These are phyloP conservation scores for Eucalyptus sp. DNA, from an alignment of 345 rosid species.

Conservation along the genomic window DNA sequence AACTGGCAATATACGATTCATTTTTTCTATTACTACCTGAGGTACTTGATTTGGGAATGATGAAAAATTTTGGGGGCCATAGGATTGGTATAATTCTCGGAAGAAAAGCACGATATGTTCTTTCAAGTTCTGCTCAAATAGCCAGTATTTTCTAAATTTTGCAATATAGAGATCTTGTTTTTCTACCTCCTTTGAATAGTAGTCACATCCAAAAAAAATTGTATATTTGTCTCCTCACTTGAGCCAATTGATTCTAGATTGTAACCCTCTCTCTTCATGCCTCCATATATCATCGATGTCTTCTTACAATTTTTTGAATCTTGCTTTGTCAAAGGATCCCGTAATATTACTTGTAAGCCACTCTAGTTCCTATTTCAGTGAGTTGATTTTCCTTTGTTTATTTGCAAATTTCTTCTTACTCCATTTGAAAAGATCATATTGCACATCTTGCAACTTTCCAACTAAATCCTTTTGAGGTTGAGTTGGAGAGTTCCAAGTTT, in stretches of 20 bases:
- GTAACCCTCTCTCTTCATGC: background rate
- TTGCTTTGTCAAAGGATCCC: background rate
- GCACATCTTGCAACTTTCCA: background rate
- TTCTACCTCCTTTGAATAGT: background rate
- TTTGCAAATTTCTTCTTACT: background rate
- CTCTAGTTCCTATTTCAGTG: accelerated
- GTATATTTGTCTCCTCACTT: background rate
- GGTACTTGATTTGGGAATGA: background rate
- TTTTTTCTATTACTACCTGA: background rate
- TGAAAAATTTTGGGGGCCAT: background rate
- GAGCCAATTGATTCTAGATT: background rate
- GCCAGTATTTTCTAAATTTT: background rate
- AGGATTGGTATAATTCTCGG: background rate
- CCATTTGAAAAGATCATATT: background rate
- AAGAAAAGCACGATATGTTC: background rate
- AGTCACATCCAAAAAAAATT: background rate
- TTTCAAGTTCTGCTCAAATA: background rate
- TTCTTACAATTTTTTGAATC: background rate
- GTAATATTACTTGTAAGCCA: background rate
- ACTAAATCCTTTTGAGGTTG: background rate
- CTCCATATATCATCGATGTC: background rate
- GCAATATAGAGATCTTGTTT: background rate
- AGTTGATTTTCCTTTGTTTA: background rate
- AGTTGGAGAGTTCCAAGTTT: background rate
- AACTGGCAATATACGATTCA: accelerated